Base-by-base conservation (phyloP, 1,284 basidiomycete species). In the Waitea zeae region DNA sequence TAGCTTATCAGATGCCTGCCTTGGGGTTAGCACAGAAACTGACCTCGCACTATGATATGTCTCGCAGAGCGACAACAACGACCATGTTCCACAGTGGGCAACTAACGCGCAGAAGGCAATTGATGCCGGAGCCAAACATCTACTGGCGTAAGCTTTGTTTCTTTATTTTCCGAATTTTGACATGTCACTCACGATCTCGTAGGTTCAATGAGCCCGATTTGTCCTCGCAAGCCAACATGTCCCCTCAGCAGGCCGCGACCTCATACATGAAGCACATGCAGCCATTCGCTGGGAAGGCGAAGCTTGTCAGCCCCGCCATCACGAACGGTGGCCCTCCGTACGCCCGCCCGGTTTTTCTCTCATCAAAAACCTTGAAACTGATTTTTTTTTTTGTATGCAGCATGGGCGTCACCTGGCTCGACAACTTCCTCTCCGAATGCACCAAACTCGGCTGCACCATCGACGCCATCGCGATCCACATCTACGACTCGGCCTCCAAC, bases 121-220 rank as follows among this genome's bases (percentile, higher is more conserved):
- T 15, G 51, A 49, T 33, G 38, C 48, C 31, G 22, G 22, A 7
- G 46, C 22, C 7, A 26, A 44, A 11, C 46, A 48, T 41, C 42
- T 53, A 24, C 46, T 54, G 38, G 46, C 41, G 50, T 53, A 30
- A 28, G 48, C 45, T n/a, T n/a, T n/a, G n/a, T n/a, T n/a, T 13
- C 7, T 11, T 17, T 15, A 13, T 13, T 13, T 4, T n/a, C n/a
- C n/a, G n/a, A n/a, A n/a, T n/a, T n/a, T n/a, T n/a, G n/a, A n/a
- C n/a, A n/a, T n/a, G n/a, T 6, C 14, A 3, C 20, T 31, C 4
- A n/a, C n/a, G n/a, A n/a, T n/a, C n/a, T n/a, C n/a, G n/a, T 26
- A n/a, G 52, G 36, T 44, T 51, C 40, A 54, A 54, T 48, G 52
- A 54, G 42, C 51, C 50, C 31, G 51, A 54, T 41, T 44, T 51